Evolutionary conservation across 78 protist genomes (phyloP).

Genomic region (Planoprotostelium fungivorum): DNA sequence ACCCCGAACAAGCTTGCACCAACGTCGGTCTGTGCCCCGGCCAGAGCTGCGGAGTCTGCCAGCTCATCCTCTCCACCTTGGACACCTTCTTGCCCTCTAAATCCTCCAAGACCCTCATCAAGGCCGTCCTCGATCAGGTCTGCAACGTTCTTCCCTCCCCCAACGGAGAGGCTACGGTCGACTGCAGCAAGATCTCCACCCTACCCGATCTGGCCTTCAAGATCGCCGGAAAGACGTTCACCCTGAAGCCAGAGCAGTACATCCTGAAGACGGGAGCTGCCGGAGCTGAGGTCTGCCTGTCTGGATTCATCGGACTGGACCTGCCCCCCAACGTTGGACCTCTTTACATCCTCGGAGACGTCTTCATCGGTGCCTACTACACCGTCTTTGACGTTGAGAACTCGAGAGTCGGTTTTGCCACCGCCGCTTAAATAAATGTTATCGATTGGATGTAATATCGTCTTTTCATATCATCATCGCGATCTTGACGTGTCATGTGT

Average conservation of each 20-base stretch:
- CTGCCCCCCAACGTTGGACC: conserved; percentile 62
- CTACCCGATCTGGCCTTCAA: conserved; percentile 73
- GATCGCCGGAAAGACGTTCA: conserved; percentile 68
- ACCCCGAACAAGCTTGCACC: conserved; percentile 11
- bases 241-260: conserved; percentile 79
- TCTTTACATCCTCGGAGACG: conserved; percentile 95
- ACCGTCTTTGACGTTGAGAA: conserved; percentile 85
- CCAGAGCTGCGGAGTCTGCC: neutral
- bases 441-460: no score
- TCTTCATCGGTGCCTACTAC: conserved; percentile 88
- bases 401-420: conserved; percentile 64
- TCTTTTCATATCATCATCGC: no score
- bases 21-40: conserved; percentile 9
- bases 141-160: neutral
- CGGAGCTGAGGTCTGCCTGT: conserved; percentile 67
- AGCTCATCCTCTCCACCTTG: neutral
- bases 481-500: no score
- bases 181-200: conserved; percentile 57
- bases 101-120: neutral
- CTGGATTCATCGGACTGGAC: conserved; percentile 88
- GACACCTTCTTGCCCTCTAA: neutral
- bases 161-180: conserved; percentile 46
- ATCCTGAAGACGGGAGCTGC: conserved; percentile 69
- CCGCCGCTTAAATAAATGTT: conserved; percentile 11
- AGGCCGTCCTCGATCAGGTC: neutral